Percentiles rank a stretch among this genome's conserved stretches.
phyloP scores from a whole-genome alignment of 1,284 basidiomycete species.

The Cutaneotrichosporon cavernicola region DNA sequence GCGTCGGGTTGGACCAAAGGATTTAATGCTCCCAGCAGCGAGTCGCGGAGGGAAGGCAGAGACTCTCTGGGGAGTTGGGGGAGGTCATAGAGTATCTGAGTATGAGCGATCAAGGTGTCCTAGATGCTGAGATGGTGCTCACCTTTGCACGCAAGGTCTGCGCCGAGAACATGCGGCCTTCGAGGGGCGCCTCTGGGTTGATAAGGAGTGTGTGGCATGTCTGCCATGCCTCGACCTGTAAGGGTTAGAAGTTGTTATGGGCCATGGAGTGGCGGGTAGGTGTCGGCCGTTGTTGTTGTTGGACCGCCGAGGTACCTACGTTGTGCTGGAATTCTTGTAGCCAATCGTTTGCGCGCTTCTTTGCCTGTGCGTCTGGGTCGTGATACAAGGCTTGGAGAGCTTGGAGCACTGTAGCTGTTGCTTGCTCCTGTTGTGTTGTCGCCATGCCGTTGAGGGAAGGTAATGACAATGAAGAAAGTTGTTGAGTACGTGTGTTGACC shows the following conservation, averaged over 20 bases:
- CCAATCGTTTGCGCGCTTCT: constrained; percentile 85
- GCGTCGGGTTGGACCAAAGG: constrained; percentile 57
- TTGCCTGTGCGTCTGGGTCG: constrained; percentile 72
- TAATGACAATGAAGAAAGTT: background rate
- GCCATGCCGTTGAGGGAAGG: constrained; percentile 22
- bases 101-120: background rate
- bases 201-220: constrained; percentile 88
- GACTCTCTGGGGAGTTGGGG: constrained; percentile 75
- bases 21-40: constrained; percentile 74
- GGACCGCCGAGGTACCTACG: constrained; percentile 61
- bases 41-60: constrained; percentile 78
- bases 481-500: background rate
- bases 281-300: constrained; percentile 5
- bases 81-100: constrained; percentile 91
- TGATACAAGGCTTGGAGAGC: constrained; percentile 59
- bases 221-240: constrained; percentile 89
- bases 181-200: constrained; percentile 70
- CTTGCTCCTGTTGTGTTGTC: constrained; percentile 27
- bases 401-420: constrained; percentile 44
- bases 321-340: constrained; percentile 95
- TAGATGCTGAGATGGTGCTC: constrained; percentile 31
- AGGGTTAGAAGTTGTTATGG: background rate
- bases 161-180: constrained; percentile 89
- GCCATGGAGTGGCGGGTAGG: background rate
- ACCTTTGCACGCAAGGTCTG: constrained; percentile 97